phyloP scores from a whole-genome alignment of 2,329 filamentous ascomycete genomes.

The Coniochaeta sp. region DNA sequence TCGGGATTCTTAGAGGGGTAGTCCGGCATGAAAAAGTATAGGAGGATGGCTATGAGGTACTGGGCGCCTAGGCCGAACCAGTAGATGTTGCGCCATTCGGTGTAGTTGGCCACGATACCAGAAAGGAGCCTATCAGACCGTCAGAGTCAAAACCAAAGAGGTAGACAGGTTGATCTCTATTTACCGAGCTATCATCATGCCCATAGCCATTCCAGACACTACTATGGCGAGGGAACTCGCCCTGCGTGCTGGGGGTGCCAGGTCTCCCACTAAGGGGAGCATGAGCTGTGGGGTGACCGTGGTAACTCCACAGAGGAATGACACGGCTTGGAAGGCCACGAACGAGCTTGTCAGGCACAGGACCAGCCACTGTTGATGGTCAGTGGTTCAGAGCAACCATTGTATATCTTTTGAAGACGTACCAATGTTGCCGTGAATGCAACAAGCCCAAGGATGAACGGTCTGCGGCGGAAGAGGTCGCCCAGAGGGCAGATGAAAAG shows the following conservation, averaged over 20 bases:
- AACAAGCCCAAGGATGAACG: conserved; percentile 62
- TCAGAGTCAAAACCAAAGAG: background rate
- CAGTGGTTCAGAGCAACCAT: background rate
- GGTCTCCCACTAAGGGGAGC: conserved; percentile 73
- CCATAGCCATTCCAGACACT: conserved; percentile 66
- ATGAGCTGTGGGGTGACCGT: conserved; percentile 76
- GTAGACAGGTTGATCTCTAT: background rate
- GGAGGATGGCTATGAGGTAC: conserved; percentile 53
- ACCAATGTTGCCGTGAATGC: conserved; percentile 63
- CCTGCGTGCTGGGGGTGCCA: conserved; percentile 61
- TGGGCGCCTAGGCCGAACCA: conserved; percentile 71
- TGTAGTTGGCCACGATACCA: conserved; percentile 67
- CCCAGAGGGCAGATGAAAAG: conserved; percentile 71
- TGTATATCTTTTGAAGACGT: conserved; percentile 18
- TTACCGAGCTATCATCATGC: conserved; percentile 63
- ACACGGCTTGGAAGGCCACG: conserved; percentile 57
- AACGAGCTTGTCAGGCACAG: conserved; percentile 64
- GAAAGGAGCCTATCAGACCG: conserved; percentile 48
- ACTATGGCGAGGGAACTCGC: conserved; percentile 67
- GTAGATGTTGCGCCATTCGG: conserved; percentile 70
- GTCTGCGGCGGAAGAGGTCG: conserved; percentile 59
- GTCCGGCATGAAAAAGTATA: conserved; percentile 72
- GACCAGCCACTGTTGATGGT: conserved; percentile 49
- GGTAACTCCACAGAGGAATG: conserved; percentile 67
- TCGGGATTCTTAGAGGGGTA: conserved; percentile 68